A percentile compares a stretch with the other conserved stretches of the same genome.
These are phyloP conservation scores for Lasiosphaeria miniovina DNA, from an alignment of 495 filamentous ascomycete species.

Conservation along the genomic window DNA sequence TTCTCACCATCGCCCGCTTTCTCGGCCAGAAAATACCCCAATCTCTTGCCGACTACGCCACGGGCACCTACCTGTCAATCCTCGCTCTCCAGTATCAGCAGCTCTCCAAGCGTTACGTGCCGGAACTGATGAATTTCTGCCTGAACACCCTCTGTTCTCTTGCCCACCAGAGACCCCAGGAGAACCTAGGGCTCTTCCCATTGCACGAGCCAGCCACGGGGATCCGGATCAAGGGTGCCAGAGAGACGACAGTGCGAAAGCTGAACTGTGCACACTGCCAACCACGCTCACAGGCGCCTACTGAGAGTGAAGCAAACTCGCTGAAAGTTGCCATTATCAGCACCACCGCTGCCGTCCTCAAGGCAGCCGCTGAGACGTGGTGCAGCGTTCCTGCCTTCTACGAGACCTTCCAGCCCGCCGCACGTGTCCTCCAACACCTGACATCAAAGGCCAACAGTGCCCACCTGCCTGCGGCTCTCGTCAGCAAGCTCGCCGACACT, in stretches of 20 bases:
- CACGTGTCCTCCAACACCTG: constrained; percentile 55
- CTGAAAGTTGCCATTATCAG: constrained; percentile 59
- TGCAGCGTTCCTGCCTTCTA: constrained; percentile 63
- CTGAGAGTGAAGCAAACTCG: constrained; percentile 34
- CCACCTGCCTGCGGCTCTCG: constrained; percentile 45
- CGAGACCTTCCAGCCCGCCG: constrained; percentile 66
- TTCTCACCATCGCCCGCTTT: constrained; percentile 74
- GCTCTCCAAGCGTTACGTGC: constrained; percentile 79
- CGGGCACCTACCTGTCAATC: constrained; percentile 73
- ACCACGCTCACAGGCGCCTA: constrained; percentile 13
- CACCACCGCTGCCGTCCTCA: constrained; percentile 56
- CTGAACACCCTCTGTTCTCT: constrained; percentile 73
- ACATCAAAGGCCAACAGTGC: constrained; percentile 44
- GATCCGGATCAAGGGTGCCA: constrained; percentile 48
- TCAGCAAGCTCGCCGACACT: constrained; percentile 35
- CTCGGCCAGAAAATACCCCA: constrained; percentile 73
- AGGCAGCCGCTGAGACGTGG: constrained; percentile 61
- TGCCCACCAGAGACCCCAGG: constrained; percentile 48
- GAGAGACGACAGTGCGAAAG: constrained; percentile 35
- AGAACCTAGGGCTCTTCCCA: constrained; percentile 56
- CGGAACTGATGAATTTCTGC: constrained; percentile 79
- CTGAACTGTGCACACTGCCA: constrained; percentile 54
- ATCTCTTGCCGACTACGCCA: constrained; percentile 60
- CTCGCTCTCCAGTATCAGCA: constrained; percentile 77
- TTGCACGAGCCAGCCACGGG: constrained; percentile 54